Conservation (phyloP, 202 grass and related monocot species). For the Eragrostis tef region DNA sequence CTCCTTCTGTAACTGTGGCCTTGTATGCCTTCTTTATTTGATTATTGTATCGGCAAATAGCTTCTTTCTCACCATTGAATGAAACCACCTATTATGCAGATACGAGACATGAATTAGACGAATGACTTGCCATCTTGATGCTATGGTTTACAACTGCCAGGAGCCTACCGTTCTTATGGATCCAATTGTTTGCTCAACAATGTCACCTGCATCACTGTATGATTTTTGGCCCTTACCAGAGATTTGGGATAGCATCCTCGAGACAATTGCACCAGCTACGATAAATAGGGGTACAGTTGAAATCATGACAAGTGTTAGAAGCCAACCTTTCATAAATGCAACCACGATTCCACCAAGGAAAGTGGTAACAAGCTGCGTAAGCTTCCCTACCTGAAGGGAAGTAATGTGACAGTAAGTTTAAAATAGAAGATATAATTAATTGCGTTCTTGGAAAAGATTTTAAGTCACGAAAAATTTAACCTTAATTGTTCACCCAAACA, state of each 20-base stretch:
- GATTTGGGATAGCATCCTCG: conserved; percentile 55
- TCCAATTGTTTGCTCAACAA: conserved; percentile 76
- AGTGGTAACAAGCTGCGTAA: conserved; percentile 62
- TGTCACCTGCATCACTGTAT: conserved; percentile 58
- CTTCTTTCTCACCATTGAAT: conserved; percentile 79
- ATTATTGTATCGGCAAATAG: conserved; percentile 61
- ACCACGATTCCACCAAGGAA: conserved; percentile 66
- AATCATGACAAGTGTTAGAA: conserved; percentile 68
- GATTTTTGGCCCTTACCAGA: conserved; percentile 52
- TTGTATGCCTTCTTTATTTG: conserved; percentile 64
- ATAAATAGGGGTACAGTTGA: conserved; percentile 56
- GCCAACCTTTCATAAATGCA: conserved; percentile 72
- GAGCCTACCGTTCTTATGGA: conserved; percentile 69
- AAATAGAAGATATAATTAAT: too few species aligned
- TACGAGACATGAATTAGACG: not conserved
- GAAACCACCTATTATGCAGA: conserved; percentile 62
- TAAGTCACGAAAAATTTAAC: not conserved
- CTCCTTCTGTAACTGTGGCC: conserved; percentile 64
- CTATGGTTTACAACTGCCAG: conserved; percentile 13
- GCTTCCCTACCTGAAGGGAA: conserved; percentile 56
- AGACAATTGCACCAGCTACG: conserved; percentile 48
- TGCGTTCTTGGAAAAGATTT: not conserved
- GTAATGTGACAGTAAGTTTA: too few species aligned
- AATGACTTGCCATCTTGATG: not conserved
- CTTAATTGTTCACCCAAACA: too few species aligned